Percentiles rank a stretch among this genome's conserved stretches.
phyloP scores from a whole-genome alignment of 73 alveolate genomes.

The Paramecium sexaurelia region DNA sequence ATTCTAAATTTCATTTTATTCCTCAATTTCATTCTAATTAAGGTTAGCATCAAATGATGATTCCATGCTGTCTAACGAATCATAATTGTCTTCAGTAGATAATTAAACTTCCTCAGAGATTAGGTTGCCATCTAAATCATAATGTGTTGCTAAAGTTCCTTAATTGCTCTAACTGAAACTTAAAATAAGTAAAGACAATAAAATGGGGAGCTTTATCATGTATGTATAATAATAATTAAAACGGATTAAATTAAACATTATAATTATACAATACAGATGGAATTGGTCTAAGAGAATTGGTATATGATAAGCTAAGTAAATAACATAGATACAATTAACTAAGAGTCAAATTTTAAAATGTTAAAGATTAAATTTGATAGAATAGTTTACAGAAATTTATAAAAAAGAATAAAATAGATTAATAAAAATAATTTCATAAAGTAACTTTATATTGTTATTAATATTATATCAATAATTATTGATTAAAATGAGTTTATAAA shows the following conservation, averaged over 20 bases:
- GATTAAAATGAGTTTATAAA: slow-evolving; percentile 31
- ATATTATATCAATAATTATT: not conserved
- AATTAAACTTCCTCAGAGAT: slow-evolving; percentile 27
- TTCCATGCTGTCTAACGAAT: not conserved
- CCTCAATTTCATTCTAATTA: not conserved
- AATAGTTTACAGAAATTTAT: too few species aligned
- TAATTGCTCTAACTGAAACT: not conserved
- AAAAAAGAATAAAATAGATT: too few species aligned
- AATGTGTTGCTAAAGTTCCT: slow-evolving; percentile 32
- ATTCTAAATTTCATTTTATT: not conserved
- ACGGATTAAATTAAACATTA: not conserved
- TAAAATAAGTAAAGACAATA: not conserved
- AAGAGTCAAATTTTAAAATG: too few species aligned
- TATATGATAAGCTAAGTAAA: too few species aligned
- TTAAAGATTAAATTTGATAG: too few species aligned
- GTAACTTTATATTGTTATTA: not conserved
- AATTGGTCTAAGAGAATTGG: too few species aligned
- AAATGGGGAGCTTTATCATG: not conserved
- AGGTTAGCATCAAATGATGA: not conserved
- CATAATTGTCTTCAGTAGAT: not conserved
- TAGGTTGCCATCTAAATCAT: slow-evolving; percentile 29
- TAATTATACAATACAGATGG: not conserved
- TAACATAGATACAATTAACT: too few species aligned
- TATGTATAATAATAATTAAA: not conserved
- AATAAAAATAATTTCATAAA: not conserved